Conservation (phyloP, 768 basidiomycete genomes). For the Phallus indusiatus region DNA sequence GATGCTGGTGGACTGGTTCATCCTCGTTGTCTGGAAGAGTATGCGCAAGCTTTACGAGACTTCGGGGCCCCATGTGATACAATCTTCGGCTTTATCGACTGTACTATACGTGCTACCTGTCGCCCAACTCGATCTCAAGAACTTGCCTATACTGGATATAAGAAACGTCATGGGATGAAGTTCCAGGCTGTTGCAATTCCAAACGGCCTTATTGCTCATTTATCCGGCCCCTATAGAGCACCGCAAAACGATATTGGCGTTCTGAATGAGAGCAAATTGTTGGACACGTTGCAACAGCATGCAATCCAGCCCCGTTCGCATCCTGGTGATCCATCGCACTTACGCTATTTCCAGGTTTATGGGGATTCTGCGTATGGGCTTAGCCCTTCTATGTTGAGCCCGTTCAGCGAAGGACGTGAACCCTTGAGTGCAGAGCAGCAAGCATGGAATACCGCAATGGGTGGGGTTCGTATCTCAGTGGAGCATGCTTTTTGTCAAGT, state of each 20-base stretch:
- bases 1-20: conserved; percentile 12
- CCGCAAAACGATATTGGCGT: conserved; percentile 14
- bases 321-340: conserved; percentile 1
- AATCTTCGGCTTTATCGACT: conserved; percentile 18
- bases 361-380: conserved; percentile 21
- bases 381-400: conserved; percentile 13
- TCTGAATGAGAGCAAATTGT: conserved; percentile 11
- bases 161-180: conserved; percentile 21
- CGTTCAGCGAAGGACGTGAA: conserved; percentile 8
- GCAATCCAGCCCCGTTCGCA: conserved; percentile 7
- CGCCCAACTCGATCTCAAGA: conserved; percentile 13
- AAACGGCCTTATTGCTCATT: conserved; percentile 20
- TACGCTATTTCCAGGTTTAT: conserved; percentile 14
- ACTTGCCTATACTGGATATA: conserved; percentile 17
- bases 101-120: conserved; percentile 15
- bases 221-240: conserved; percentile 17
- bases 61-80: conserved; percentile 12
- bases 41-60: conserved; percentile 13
- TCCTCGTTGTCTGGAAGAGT: conserved; percentile 8
- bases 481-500: conserved; percentile 22
- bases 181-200: conserved; percentile 21
- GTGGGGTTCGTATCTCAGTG: conserved; percentile 17
- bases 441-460: conserved; percentile 21
- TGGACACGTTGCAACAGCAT: conserved; percentile 1
- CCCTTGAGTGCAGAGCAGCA: conserved; percentile 12